These are phyloP conservation scores for Fusarium duplospermum DNA, from an alignment of 2,329 filamentous ascomycete genomes.

Conservation along the genomic window DNA sequence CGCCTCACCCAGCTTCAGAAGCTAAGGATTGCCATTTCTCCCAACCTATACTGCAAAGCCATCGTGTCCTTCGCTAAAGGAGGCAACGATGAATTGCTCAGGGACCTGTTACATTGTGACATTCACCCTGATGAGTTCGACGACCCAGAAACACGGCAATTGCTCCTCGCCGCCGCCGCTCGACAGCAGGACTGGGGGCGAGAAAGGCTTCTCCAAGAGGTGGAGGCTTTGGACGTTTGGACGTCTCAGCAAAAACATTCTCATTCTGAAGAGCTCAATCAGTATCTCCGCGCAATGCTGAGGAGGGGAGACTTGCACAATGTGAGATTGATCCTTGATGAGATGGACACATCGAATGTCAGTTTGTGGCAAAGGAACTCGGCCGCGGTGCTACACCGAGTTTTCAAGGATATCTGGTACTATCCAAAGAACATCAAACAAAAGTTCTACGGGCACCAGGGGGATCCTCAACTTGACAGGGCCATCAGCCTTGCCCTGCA, in stretches of 20 bases:
- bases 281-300: conserved; percentile 24
- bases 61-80: conserved; percentile 72
- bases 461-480: conserved; percentile 43
- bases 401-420: conserved; percentile 45
- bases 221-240: conserved; percentile 46
- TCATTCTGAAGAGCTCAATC: conserved; percentile 42
- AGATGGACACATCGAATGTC: conserved; percentile 48
- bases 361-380: conserved; percentile 45
- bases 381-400: conserved; percentile 37
- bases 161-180: conserved; percentile 51
- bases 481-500: conserved; percentile 47
- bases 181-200: conserved; percentile 52
- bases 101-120: conserved; percentile 59
- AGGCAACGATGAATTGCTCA: conserved; percentile 63
- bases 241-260: conserved; percentile 25
- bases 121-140: conserved; percentile 69
- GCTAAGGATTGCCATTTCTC: conserved; percentile 71
- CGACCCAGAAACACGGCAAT: conserved; percentile 54
- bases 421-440: conserved; percentile 40
- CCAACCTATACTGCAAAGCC: conserved; percentile 73
- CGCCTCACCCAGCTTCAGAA: conserved; percentile 71
- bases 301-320: conserved; percentile 29
- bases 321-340: conserved; percentile 46
- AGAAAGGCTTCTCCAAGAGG: conserved; percentile 57
- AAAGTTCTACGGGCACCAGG: conserved; percentile 10